Percentiles rank a stretch among this genome's conserved stretches.
These are phyloP conservation scores for Neofusicoccum umdonicola DNA, from an alignment of 2,329 filamentous ascomycete genomes.

Conservation along the genomic window DNA sequence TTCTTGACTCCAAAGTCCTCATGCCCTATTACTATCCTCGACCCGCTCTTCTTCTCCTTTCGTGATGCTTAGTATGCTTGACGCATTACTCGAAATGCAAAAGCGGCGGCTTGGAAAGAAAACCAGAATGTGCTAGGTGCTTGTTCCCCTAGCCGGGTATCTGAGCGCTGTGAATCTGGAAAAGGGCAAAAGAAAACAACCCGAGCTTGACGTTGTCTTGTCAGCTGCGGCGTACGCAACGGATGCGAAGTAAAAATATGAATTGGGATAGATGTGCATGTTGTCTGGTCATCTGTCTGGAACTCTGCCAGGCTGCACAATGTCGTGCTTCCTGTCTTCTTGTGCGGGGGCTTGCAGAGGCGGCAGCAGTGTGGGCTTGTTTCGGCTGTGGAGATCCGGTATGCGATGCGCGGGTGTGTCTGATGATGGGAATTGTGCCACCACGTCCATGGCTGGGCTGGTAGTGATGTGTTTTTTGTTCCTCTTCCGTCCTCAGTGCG, in stretches of 20 bases:
- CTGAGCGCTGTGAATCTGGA: conserved; percentile 2
- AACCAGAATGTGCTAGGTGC: conserved; percentile 7
- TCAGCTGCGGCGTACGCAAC: not conserved
- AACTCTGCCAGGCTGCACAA: not conserved
- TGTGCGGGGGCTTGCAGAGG: not conserved
- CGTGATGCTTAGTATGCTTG: not conserved
- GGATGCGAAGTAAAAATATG: not conserved
- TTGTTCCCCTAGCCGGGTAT: conserved; percentile 10
- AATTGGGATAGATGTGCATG: not conserved
- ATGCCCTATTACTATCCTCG: not conserved
- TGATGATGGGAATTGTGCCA: not conserved
- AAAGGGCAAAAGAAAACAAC: not conserved
- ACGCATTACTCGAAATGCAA: not conserved
- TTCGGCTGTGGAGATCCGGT: not conserved
- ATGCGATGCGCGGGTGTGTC: not conserved
- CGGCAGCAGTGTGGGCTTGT: not conserved
- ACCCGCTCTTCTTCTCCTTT: not conserved
- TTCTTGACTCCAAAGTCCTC: not conserved
- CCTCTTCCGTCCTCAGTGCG: not conserved
- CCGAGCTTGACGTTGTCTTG: not conserved
- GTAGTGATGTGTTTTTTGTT: not conserved
- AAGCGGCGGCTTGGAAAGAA: not conserved
- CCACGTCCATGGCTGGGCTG: too few species aligned
- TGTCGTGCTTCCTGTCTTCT: not conserved
- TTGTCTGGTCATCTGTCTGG: not conserved